These are phyloP conservation scores for Whalleya microplaca DNA, from an alignment of 2,329 filamentous ascomycete genomes.

Conservation along the genomic window DNA sequence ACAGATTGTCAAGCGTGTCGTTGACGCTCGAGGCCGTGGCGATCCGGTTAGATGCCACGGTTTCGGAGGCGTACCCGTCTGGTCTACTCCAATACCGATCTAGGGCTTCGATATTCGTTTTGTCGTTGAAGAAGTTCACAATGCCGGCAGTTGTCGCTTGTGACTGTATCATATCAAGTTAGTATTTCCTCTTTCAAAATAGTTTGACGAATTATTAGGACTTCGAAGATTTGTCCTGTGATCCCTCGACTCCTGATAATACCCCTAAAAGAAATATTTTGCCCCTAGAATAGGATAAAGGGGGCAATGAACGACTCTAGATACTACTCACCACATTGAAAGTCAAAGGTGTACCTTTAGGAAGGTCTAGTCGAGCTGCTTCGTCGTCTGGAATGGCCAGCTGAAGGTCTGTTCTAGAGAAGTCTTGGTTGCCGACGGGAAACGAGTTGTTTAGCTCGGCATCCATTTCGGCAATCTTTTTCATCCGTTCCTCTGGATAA, in stretches of 20 bases:
- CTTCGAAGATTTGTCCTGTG: too few relatives aligned
- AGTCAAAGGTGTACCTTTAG: neutral
- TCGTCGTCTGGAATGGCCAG: neutral
- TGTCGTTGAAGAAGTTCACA: neutral
- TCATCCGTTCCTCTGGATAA: too few relatives aligned
- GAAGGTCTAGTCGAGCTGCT: too few relatives aligned
- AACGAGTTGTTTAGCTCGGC: neutral
- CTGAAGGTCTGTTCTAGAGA: neutral
- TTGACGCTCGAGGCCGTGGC: neutral
- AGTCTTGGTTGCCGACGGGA: neutral
- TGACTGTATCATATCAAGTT: neutral
- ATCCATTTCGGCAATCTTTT: neutral
- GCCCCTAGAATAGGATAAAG: too few relatives aligned
- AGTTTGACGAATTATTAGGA: too few relatives aligned
- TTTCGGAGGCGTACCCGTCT: too few relatives aligned
- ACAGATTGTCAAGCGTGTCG: neutral
- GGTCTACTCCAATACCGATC: too few relatives aligned
- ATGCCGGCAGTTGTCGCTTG: neutral
- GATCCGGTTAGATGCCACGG: neutral
- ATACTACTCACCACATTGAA: too few relatives aligned
- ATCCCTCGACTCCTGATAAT: too few relatives aligned
- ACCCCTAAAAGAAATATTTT: too few relatives aligned
- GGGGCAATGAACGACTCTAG: too few relatives aligned
- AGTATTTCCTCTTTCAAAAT: too few relatives aligned
- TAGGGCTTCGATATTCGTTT: neutral